These are phyloP conservation scores for Piromyces finnis DNA, from an alignment of 192 early-diverging fungal genomes.

Conservation along the genomic window DNA sequence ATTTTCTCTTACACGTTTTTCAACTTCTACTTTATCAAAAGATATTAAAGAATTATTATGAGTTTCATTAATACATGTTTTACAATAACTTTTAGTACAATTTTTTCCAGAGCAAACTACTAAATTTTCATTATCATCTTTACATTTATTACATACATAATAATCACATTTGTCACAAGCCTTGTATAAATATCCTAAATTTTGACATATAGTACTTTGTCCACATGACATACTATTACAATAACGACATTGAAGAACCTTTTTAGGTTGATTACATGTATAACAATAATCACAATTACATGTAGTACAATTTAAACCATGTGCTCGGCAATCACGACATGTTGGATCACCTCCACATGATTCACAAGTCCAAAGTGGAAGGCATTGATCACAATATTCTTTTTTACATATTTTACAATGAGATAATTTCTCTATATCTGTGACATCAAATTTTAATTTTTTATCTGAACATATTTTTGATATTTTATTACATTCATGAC, in stretches of 20 bases:
- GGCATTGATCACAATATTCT: neutral
- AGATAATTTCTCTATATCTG: neutral
- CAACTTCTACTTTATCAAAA: neutral
- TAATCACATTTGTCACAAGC: neutral
- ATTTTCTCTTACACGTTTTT: neutral
- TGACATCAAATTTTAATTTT: neutral
- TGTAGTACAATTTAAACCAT: neutral
- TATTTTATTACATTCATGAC: neutral
- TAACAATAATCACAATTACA: neutral
- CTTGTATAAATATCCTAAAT: neutral
- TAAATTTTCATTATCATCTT: neutral
- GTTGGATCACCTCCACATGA: neutral
- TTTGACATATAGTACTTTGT: neutral
- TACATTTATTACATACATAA: neutral
- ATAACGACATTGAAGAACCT: neutral
- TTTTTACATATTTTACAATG: neutral
- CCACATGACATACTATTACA: neutral
- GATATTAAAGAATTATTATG: neutral
- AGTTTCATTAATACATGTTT: neutral
- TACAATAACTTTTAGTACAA: neutral
- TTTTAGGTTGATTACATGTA: neutral
- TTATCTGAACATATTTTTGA: neutral
- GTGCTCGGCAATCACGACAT: neutral
- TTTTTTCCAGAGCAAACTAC: neutral
- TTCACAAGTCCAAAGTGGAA: neutral